Evolutionary conservation across 257 asterid genomes (phyloP).

Genomic region (Henckelia pumila): DNA sequence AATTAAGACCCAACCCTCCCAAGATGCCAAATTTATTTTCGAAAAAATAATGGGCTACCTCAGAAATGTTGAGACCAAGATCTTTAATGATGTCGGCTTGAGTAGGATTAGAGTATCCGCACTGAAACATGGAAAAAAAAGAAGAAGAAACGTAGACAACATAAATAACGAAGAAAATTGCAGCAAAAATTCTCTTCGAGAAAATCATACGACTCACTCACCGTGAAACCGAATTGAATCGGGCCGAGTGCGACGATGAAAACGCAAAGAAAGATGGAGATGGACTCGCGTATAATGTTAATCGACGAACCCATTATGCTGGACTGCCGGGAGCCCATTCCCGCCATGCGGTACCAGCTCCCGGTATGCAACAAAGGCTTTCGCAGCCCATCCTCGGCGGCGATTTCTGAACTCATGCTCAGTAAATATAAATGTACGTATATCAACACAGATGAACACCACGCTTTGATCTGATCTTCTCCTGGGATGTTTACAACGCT

Average conservation of each 20-base stretch:
- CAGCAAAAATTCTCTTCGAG: neutral
- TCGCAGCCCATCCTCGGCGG: conserved; percentile 69
- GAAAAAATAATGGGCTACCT: conserved; percentile 36
- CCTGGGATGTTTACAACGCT: neutral
- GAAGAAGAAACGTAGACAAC: neutral
- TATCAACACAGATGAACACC: neutral
- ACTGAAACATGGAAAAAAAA: conserved; percentile 41
- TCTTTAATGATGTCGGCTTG: conserved; percentile 62
- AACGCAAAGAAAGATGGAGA: conserved; percentile 75
- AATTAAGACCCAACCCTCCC: neutral
- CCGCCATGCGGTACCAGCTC: conserved; percentile 81
- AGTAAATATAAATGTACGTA: too few species aligned
- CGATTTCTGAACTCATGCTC: conserved; percentile 34
- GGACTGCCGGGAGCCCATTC: conserved; percentile 59
- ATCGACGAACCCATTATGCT: conserved; percentile 61
- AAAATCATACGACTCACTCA: neutral
- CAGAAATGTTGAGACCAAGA: conserved; percentile 67
- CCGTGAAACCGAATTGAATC: conserved; percentile 75
- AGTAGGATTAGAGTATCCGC: conserved; percentile 83
- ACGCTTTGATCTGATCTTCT: neutral
- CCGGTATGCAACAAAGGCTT: conserved; percentile 86
- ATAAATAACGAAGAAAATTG: neutral
- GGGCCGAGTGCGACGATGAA: conserved; percentile 78
- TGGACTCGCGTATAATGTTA: conserved; percentile 55
- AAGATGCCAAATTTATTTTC: neutral